A percentile compares a stretch with the other conserved stretches of the same genome.
These are phyloP conservation scores for Asterochloris erici DNA, from an alignment of 139 green algal species.

Conservation along the genomic window DNA sequence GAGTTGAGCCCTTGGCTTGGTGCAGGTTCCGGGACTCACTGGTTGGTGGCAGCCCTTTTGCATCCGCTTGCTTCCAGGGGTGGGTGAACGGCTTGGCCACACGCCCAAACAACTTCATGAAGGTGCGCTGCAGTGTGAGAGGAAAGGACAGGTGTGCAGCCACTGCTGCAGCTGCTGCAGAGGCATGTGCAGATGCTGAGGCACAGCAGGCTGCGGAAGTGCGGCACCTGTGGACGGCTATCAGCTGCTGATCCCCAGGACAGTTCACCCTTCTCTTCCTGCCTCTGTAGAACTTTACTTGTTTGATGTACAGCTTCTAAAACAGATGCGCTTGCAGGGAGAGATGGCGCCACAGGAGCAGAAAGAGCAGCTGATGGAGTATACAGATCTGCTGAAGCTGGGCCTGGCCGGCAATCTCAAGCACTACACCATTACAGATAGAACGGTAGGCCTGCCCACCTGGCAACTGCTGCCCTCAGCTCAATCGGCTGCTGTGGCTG, in stretches of 20 bases:
- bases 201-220: neutral
- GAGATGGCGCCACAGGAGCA: conserved; percentile 26
- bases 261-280: neutral
- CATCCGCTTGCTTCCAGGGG: conserved; percentile 59
- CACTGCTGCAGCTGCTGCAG: neutral
- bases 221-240: neutral
- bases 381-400: conserved; percentile 55
- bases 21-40: conserved; percentile 65
- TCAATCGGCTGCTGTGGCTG: neutral
- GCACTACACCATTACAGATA: conserved; percentile 9
- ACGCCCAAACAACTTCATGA: conserved; percentile 39
- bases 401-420: conserved; percentile 70
- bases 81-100: conserved; percentile 70
- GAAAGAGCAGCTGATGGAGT: conserved; percentile 44
- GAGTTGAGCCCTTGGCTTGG: no score
- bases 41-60: conserved; percentile 75
- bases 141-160: neutral
- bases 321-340: neutral
- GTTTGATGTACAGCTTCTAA: neutral
- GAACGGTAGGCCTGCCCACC: neutral
- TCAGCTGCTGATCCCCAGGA: neutral
- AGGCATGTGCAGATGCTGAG: neutral
- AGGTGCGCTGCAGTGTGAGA: neutral
- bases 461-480: no score
- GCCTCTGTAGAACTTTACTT: neutral